phyloP scores from a whole-genome alignment of 2,329 filamentous ascomycete species.

The Aspergillus sp. region DNA sequence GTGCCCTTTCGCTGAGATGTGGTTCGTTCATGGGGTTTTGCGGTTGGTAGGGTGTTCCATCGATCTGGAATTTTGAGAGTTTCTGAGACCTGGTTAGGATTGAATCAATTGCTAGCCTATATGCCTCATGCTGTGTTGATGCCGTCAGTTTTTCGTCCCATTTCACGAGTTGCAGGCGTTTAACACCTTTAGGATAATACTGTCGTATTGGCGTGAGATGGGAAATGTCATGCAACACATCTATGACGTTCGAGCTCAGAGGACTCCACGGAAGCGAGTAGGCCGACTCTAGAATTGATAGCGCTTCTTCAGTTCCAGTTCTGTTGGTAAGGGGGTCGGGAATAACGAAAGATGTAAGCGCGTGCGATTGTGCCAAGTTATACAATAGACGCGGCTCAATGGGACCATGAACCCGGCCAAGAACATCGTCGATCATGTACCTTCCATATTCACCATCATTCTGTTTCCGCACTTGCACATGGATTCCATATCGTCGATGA shows the following conservation, averaged over 20 bases:
- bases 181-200: slow-evolving; percentile 49
- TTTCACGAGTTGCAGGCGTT: slow-evolving; percentile 46
- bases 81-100: slow-evolving; percentile 13
- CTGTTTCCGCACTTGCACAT: slow-evolving; percentile 47
- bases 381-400: slow-evolving; percentile 59
- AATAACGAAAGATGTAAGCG: slow-evolving; percentile 59
- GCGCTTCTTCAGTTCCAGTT: slow-evolving; percentile 64
- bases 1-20: slow-evolving; percentile 18
- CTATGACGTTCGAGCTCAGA: slow-evolving; percentile 17
- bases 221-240: slow-evolving; percentile 31
- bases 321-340: slow-evolving; percentile 60
- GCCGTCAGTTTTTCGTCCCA: slow-evolving; percentile 47
- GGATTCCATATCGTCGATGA: slow-evolving; percentile 36
- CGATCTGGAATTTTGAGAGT: slow-evolving; percentile 10
- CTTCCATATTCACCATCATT: slow-evolving; percentile 46
- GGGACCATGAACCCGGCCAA: slow-evolving; percentile 60
- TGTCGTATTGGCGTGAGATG: slow-evolving; percentile 40
- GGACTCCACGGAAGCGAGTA: slow-evolving; percentile 54
- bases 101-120: slow-evolving; percentile 16
- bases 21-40: not conserved
- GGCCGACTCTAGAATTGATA: slow-evolving; percentile 54
- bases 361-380: slow-evolving; percentile 61
- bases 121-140: slow-evolving; percentile 46
- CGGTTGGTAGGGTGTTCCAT: not conserved
- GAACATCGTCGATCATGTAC: slow-evolving; percentile 56